Evolutionary conservation across 352 stramenopile genomes (phyloP), one percentile per base, ranked within the genome.

Genomic region (Detonula confervacea): DNA sequence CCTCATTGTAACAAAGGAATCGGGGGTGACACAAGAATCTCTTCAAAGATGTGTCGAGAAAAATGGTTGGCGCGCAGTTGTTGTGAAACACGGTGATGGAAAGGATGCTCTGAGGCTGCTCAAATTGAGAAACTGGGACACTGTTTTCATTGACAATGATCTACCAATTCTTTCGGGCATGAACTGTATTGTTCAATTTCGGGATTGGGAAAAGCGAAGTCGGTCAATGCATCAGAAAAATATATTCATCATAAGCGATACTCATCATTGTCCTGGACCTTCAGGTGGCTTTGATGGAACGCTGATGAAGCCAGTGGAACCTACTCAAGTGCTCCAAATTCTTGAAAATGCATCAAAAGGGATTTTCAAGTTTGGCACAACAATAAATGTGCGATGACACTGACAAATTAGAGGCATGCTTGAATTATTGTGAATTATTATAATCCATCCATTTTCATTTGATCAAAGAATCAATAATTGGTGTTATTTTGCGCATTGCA

Each of bases 121-220:
- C 22, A 90, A 91, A 70, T 84, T 87, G 71, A 55, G 80, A 51
- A 88, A 84, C 18, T 91, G 80, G 76, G 73, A 81, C 39, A 22
- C 73, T 39, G 74, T 87, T 1, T 80, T 91, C 24, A 73, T 89
- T 12, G 86, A 91, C 35, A 77, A 90, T 24, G 51, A 73, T 24
- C 29, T 89, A 24, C 73, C 73, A 16, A 22, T 69, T 16, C 61
- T 73, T 37, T 70, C 69, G 35, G 71, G 66, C 14, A 56, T 46
- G 2, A 77, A 70, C 49, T 83, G 75, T n/a, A 68, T 88, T 18
- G 54, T 46, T 35, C 70, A 80, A 3, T 91, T 91, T 67, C 74
- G 80, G 27, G 59, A 78, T 39, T 91, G 86, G 86, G 86, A 91
- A 76, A 71, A 60, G 14, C 55, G 82, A 1, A 84, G 81, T 54